Base-by-base conservation (phyloP, 2,329 filamentous ascomycete species). In the Alternaria tenuissima region DNA sequence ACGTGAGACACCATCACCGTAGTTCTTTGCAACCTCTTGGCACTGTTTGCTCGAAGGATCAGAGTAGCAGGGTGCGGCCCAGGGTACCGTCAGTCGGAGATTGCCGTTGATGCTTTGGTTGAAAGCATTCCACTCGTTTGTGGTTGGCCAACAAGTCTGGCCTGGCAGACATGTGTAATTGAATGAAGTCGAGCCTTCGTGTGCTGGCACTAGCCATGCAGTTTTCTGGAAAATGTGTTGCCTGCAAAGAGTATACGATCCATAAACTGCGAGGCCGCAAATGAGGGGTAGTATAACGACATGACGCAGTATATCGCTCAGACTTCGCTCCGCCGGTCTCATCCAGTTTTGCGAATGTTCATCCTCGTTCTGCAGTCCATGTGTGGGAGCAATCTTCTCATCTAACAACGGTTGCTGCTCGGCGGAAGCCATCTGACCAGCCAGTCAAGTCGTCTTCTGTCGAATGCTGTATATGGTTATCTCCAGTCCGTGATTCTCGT, bases 91-190 rank as follows among this genome's bases (percentile, higher is more conserved):
- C 18, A 70, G 36, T 43, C 63, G 64, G 16, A 78, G 65, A 22
- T 70, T 68, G 22, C 75, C 75, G 32, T 63, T 51, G 42, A 78
- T 71, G 54, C 71, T 76, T 30, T 66, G 65, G 42, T 78, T 77
- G 66, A 78, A 78, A 5, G 62, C 44, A 14, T 59, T 63, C 75
- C 75, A 78, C 16, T 76, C 63, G n/a, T 7, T 64, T n/a, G 57
- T 38, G 2, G 68, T 70, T 12, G 74, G 74, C 75, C 75, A 78
- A 48, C 80, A 81, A 24, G 59, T 47, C 52, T 81, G 76, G 6
- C 70, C 71, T 3, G 79, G 80, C 57, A 65, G 61, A 52, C 76
- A 78, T 30, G 73, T 74, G 54, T 76, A 76, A 30, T 71, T 76
- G 4, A 64, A 71, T 3, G 55, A 24, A 7, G 41, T n/a, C 12